These are phyloP conservation scores for Amanita molliuscula DNA, from an alignment of 768 basidiomycete species.

Conservation along the genomic window DNA sequence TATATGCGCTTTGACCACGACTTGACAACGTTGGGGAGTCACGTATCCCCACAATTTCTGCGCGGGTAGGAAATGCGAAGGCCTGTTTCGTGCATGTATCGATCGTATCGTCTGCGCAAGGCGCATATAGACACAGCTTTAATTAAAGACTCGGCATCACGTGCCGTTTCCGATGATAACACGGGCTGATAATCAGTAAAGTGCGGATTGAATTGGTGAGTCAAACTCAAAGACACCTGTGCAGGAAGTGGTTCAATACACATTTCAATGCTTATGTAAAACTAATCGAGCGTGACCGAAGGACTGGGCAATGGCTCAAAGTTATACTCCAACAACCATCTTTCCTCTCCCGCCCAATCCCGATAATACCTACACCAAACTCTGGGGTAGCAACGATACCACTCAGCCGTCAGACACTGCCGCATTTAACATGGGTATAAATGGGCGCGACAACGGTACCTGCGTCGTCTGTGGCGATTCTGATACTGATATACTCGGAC, in stretches of 20 bases:
- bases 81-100: slow-evolving; percentile 5
- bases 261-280: too few species aligned
- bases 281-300: too few species aligned
- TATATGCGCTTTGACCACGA: slow-evolving; percentile 4
- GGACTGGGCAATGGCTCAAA: too few species aligned
- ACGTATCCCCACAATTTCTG: neutral
- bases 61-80: neutral
- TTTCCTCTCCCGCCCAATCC: too few species aligned
- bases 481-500: neutral
- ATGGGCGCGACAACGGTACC: neutral
- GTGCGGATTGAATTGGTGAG: too few species aligned
- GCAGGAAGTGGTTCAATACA: too few species aligned
- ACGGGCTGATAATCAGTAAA: too few species aligned
- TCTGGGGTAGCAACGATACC: too few species aligned
- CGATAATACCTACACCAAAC: too few species aligned
- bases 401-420: too few species aligned
- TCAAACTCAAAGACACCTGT: too few species aligned
- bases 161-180: neutral
- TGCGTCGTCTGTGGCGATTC: neutral
- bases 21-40: neutral
- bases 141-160: slow-evolving; percentile 2
- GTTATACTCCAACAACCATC: too few species aligned
- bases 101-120: slow-evolving; percentile 2
- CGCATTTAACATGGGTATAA: neutral
- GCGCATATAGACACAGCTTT: slow-evolving; percentile 2